A percentile compares a stretch with the other conserved stretches of the same genome.
Conservation (phyloP, 305 asterid species). For the Andrographis paniculata region DNA sequence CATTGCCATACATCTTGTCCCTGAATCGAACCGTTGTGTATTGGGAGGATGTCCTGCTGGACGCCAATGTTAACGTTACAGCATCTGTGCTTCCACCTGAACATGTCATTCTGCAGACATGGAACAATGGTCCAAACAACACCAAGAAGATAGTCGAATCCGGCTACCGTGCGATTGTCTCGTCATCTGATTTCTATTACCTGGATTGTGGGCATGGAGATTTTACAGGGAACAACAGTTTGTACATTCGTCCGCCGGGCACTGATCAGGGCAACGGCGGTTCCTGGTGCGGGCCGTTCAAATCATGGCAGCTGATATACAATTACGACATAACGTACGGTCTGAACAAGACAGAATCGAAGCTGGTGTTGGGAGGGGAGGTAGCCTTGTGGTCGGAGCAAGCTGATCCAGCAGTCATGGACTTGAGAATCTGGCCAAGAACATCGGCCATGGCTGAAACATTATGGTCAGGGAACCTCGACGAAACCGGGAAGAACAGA, state of each 20-base stretch:
- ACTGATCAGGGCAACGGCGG: constrained; percentile 52
- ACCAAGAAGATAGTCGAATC: constrained; percentile 47
- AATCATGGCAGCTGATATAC: constrained; percentile 84
- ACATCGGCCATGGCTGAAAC: constrained; percentile 73
- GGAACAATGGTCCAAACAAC: constrained; percentile 76
- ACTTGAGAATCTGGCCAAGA: constrained; percentile 78
- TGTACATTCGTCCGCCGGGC: constrained; percentile 47
- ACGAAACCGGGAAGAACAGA: constrained; percentile 59
- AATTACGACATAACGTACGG: constrained; percentile 72
- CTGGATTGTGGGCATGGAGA: constrained; percentile 89
- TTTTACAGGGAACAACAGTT: constrained; percentile 55
- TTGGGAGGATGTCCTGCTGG: constrained; percentile 85
- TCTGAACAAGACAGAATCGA: constrained; percentile 38
- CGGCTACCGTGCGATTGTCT: constrained; percentile 74
- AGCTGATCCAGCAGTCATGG: constrained; percentile 76
- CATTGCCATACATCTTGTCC: constrained; percentile 63
- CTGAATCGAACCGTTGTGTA: constrained; percentile 68
- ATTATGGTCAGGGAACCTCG: constrained; percentile 79
- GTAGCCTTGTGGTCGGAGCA: constrained; percentile 93
- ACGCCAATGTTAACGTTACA: constrained; percentile 34
- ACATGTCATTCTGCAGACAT: constrained; percentile 61
- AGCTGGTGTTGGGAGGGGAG: constrained; percentile 83
- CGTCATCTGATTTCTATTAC: constrained; percentile 65
- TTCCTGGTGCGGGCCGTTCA: constrained; percentile 90
- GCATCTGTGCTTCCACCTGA: constrained; percentile 51